A percentile compares a stretch with the other conserved stretches of the same genome.
Evolutionary conservation across 2,329 filamentous ascomycete genomes (phyloP).

Genomic region (Botrytis squamosa): DNA sequence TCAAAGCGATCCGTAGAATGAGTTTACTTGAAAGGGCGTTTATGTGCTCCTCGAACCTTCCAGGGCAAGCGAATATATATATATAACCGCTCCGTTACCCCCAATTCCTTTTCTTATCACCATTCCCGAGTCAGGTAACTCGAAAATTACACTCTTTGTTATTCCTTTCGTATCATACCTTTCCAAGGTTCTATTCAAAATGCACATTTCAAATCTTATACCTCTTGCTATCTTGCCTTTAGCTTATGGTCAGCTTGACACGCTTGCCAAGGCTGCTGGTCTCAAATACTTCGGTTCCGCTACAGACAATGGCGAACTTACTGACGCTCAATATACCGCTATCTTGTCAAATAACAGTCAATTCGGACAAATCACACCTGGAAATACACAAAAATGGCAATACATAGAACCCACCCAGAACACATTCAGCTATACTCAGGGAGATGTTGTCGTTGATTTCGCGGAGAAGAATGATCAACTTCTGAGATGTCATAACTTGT

Average conservation of each 20-base stretch:
- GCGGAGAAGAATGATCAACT: slow-evolving; percentile 51
- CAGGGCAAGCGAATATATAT: slow-evolving; percentile 4
- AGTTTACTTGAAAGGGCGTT: background rate
- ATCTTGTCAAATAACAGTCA: slow-evolving; percentile 56
- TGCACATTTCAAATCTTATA: slow-evolving; percentile 21
- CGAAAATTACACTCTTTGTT: slow-evolving; percentile 3
- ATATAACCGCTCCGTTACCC: slow-evolving; percentile 4
- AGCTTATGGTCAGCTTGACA: slow-evolving; percentile 26
- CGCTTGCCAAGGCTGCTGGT: slow-evolving; percentile 55
- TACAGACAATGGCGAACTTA: slow-evolving; percentile 55
- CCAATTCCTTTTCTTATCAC: background rate
- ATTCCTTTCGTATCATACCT: background rate
- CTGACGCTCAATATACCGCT: slow-evolving; percentile 49
- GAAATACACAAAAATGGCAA: slow-evolving; percentile 65
- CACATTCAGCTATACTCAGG: slow-evolving; percentile 56
- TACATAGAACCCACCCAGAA: slow-evolving; percentile 56
- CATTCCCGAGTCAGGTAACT: slow-evolving; percentile 12
- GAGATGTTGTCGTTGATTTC: slow-evolving; percentile 53
- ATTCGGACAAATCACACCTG: slow-evolving; percentile 65
- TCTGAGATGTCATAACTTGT: slow-evolving; percentile 60
- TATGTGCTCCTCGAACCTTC: background rate
- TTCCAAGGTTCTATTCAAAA: slow-evolving; percentile 18
- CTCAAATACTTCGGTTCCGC: slow-evolving; percentile 55
- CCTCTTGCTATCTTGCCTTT: slow-evolving; percentile 23
- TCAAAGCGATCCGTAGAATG: background rate